A percentile compares a stretch with the other conserved stretches of the same genome.
Evolutionary conservation across 345 rosid genomes (phyloP).

Genomic region (Populus alba): DNA sequence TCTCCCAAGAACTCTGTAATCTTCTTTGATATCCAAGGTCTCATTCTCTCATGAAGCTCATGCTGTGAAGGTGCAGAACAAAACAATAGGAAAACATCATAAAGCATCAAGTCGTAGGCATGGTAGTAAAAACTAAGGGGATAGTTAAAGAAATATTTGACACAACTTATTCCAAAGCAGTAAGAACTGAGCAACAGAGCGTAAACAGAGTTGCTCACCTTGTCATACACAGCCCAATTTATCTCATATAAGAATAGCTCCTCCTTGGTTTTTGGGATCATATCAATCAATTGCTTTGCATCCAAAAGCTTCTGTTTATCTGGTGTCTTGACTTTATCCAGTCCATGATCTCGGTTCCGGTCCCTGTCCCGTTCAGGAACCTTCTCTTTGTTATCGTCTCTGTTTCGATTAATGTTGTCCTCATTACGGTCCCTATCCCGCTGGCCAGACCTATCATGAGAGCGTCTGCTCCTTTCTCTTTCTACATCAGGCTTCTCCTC

Average conservation of each 20-base stretch:
- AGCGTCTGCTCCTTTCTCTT: constrained; percentile 73
- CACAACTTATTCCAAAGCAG: background rate
- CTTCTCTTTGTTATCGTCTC: constrained; percentile 52
- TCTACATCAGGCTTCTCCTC: constrained; percentile 71
- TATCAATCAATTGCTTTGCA: constrained; percentile 96
- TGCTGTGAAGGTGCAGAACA: constrained; percentile 42
- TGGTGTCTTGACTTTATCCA: constrained; percentile 55
- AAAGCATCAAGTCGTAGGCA: background rate
- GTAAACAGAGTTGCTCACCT: constrained; percentile 45
- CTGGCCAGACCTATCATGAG: constrained; percentile 63
- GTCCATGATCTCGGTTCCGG: constrained; percentile 56
- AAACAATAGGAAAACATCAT: constrained; percentile 6
- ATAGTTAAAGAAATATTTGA: background rate
- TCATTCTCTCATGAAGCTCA: constrained; percentile 85
- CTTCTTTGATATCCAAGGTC: constrained; percentile 98
- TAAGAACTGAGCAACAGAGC: background rate
- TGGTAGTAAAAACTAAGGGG: background rate
- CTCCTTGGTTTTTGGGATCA: constrained; percentile 96
- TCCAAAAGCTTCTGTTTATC: constrained; percentile 85
- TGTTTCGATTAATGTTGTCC: constrained; percentile 45
- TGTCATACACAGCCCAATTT: constrained; percentile 85
- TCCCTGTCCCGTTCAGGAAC: constrained; percentile 46
- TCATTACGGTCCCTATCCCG: constrained; percentile 62
- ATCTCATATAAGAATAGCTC: constrained; percentile 86
- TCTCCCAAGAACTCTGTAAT: constrained; percentile 93